Evolutionary conservation across 495 filamentous ascomycete species (phyloP).

Genomic region (Neurospora hispaniola): DNA sequence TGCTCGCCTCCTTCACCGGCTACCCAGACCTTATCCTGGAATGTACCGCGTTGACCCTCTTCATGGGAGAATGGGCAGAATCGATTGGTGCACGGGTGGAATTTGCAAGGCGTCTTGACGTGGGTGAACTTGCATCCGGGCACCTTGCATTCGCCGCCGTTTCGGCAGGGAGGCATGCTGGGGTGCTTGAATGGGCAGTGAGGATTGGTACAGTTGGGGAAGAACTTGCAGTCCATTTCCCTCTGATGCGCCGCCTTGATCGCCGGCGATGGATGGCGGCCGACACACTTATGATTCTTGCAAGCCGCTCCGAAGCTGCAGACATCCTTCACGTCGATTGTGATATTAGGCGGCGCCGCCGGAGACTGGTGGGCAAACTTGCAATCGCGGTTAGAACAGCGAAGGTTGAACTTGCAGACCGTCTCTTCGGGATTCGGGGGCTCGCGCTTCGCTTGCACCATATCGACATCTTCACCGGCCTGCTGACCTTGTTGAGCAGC

Average conservation of each 20-base stretch:
- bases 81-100: slow-evolving; percentile 79
- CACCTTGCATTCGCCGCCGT: slow-evolving; percentile 80
- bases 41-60: slow-evolving; percentile 75
- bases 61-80: slow-evolving; percentile 81
- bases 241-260: slow-evolving; percentile 63
- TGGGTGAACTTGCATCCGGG: slow-evolving; percentile 88
- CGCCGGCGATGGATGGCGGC: slow-evolving; percentile 85
- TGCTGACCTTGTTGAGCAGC: slow-evolving; percentile 15
- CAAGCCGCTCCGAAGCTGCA: slow-evolving; percentile 85
- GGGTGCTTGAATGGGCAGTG: slow-evolving; percentile 83
- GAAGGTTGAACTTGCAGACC: slow-evolving; percentile 76
- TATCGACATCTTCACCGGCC: slow-evolving; percentile 36
- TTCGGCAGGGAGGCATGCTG: slow-evolving; percentile 67
- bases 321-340: slow-evolving; percentile 65
- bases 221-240: slow-evolving; percentile 87
- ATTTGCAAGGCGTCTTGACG: slow-evolving; percentile 71
- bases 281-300: slow-evolving; percentile 90
- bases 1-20: slow-evolving; percentile 40
- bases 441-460: slow-evolving; percentile 38
- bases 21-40: slow-evolving; percentile 87
- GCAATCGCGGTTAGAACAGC: slow-evolving; percentile 81
- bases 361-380: slow-evolving; percentile 91
- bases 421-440: slow-evolving; percentile 46
- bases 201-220: slow-evolving; percentile 83
- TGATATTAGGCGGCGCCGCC: slow-evolving; percentile 65